These are phyloP conservation scores for Phytophthora uliginosa DNA, from an alignment of 352 stramenopile genomes.

Conservation along the genomic window DNA sequence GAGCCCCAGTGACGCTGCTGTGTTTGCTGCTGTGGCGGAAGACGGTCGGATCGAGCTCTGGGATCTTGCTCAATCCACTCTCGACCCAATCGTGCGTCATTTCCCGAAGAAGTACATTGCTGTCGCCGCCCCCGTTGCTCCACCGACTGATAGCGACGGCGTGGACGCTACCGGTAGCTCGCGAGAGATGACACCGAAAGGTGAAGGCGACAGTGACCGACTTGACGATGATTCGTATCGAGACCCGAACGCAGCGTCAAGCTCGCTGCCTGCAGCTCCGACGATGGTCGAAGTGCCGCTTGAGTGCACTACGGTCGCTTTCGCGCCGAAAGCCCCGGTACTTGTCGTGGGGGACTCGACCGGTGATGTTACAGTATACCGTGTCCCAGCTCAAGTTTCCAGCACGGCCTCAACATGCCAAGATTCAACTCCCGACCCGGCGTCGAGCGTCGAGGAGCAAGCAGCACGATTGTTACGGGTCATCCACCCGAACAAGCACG, in stretches of 20 bases:
- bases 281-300: constrained; percentile 53
- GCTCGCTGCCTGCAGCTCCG: not conserved
- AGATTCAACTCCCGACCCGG: constrained; percentile 19
- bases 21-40: constrained; percentile 90
- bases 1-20: constrained; percentile 83
- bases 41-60: constrained; percentile 94
- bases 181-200: constrained; percentile 27
- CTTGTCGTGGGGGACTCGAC: constrained; percentile 83
- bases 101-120: constrained; percentile 70
- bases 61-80: constrained; percentile 86
- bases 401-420: constrained; percentile 19
- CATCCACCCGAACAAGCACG: constrained; percentile 66
- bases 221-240: constrained; percentile 7
- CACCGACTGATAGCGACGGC: constrained; percentile 1
- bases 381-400: constrained; percentile 54
- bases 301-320: constrained; percentile 79
- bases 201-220: constrained; percentile 5
- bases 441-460: constrained; percentile 59
- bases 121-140: constrained; percentile 13
- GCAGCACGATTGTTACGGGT: constrained; percentile 58
- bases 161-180: constrained; percentile 15
- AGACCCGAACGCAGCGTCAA: constrained; percentile 18
- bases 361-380: constrained; percentile 81
- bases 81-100: constrained; percentile 87
- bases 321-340: constrained; percentile 75